phyloP scores from a whole-genome alignment of 176 grass and related monocot genomes.

The Aegilops sharonensis region DNA sequence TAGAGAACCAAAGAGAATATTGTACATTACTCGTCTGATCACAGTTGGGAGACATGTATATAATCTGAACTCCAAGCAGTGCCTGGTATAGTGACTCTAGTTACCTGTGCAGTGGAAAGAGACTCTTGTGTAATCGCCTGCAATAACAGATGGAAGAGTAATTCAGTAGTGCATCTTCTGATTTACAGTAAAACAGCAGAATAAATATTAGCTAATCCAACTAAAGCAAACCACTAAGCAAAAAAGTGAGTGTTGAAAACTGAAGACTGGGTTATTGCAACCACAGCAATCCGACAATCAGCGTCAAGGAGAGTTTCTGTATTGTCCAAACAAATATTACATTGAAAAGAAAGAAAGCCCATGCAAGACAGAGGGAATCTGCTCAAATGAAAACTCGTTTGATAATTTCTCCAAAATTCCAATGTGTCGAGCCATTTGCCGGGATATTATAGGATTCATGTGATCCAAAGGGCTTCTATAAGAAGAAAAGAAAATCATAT shows the following conservation, averaged over 20 bases:
- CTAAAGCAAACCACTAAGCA: neutral
- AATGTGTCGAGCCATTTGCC: neutral
- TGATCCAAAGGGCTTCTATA: too few relatives aligned
- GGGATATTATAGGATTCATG: neutral
- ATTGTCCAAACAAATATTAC: neutral
- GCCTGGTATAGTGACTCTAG: neutral
- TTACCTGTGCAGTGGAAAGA: constrained; percentile 32
- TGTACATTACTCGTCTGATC: neutral
- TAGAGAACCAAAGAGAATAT: neutral
- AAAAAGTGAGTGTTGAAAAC: neutral
- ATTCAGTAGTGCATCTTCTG: neutral
- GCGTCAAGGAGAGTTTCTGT: neutral
- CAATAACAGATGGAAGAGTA: constrained; percentile 9
- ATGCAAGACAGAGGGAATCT: too few relatives aligned
- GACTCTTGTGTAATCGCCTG: constrained; percentile 41
- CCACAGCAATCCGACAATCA: too few relatives aligned
- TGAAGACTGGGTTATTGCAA: neutral
- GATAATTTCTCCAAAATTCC: neutral
- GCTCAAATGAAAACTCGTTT: neutral
- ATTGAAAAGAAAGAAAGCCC: neutral
- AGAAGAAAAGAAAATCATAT: neutral
- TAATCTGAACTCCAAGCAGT: neutral
- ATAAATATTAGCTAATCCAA: neutral
- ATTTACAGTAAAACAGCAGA: neutral
- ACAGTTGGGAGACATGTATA: neutral